These are phyloP conservation scores for Pseudocercospora vitis DNA, from an alignment of 2,329 filamentous ascomycete genomes.

Conservation along the genomic window DNA sequence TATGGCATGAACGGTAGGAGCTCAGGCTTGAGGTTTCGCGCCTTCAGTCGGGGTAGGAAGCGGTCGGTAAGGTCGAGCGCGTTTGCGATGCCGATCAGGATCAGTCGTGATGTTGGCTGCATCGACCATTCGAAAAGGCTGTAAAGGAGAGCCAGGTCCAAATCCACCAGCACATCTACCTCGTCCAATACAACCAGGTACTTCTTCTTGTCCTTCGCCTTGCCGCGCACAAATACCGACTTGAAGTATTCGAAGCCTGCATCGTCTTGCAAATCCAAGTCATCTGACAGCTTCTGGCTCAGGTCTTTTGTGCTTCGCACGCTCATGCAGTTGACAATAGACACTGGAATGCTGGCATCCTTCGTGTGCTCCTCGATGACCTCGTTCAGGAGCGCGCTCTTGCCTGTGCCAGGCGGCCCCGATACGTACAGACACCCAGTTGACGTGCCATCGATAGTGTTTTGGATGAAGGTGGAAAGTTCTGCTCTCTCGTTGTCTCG, in stretches of 20 bases:
- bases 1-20: constrained; percentile 93
- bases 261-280: constrained; percentile 61
- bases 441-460: constrained; percentile 58
- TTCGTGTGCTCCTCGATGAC: constrained; percentile 64
- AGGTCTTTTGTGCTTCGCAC: constrained; percentile 85
- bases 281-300: constrained; percentile 73
- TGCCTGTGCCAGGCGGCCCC: constrained; percentile 92
- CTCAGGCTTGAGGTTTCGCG: constrained; percentile 84
- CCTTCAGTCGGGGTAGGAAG: constrained; percentile 88
- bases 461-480: constrained; percentile 67
- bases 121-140: constrained; percentile 96
- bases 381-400: constrained; percentile 88
- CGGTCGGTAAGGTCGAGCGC: constrained; percentile 93
- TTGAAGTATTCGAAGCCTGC: constrained; percentile 69
- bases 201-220: constrained; percentile 55
- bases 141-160: constrained; percentile 87
- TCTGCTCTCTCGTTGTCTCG: constrained; percentile 69
- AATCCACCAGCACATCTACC: constrained; percentile 86
- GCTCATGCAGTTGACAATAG: constrained; percentile 96
- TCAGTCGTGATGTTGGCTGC: constrained; percentile 72
- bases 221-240: constrained; percentile 64
- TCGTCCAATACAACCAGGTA: constrained; percentile 91
- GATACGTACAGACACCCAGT: constrained; percentile 91
- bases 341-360: constrained; percentile 59
- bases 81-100: constrained; percentile 92